Evolutionary conservation across 768 basidiomycete species (phyloP), one percentile per base, ranked within the genome.

Genomic region (Leccinum boreale): DNA sequence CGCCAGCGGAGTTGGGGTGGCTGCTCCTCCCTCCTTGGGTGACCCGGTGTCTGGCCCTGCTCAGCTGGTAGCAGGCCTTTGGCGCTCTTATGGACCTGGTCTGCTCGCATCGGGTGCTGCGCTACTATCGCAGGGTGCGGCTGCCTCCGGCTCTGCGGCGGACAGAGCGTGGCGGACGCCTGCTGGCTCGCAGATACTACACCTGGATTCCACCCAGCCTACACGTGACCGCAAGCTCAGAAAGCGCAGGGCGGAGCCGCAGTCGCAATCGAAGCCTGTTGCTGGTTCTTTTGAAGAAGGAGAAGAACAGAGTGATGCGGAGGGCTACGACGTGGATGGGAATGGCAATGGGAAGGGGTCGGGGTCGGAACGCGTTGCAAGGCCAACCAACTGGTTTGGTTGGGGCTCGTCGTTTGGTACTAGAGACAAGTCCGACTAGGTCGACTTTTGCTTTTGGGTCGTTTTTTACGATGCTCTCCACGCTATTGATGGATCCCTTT

Each of bases 1-100:
- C 24, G 53, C 63, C 0, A 68, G 66, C 15, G 64, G 68, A 0
- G 64, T 63, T 3, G 52, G 62, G 14, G 58, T 69, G 28, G 74
- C 72, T 21, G 70, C 76, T 1, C 77, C 78, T 4, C 84, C 83
- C 0, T 73, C 79, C 3, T 60, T 84, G 58, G 73, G 66, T 5
- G 82, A 85, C 60, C 82, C 85, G 0, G 77, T 79, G 14, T 81
- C 81, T 12, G 88, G 87, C 3, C 88, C 90, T 5, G 78, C 81
- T 17, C 84, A 87, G 65, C 75, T 92, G 19, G 80, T 81, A 2
- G 81, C 79, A 21, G 83, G 82, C 0, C 75, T 94, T 15, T 93
- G 91, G 91, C 77, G 78, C n/a, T 81, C 85, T 2, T 93, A 90
- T 60, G 92, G 90, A 1, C 91, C 92, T 0, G 68, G 79, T 3